phyloP scores from a whole-genome alignment of 2,329 filamentous ascomycete species.

The Diaporthe citrichinensis region DNA sequence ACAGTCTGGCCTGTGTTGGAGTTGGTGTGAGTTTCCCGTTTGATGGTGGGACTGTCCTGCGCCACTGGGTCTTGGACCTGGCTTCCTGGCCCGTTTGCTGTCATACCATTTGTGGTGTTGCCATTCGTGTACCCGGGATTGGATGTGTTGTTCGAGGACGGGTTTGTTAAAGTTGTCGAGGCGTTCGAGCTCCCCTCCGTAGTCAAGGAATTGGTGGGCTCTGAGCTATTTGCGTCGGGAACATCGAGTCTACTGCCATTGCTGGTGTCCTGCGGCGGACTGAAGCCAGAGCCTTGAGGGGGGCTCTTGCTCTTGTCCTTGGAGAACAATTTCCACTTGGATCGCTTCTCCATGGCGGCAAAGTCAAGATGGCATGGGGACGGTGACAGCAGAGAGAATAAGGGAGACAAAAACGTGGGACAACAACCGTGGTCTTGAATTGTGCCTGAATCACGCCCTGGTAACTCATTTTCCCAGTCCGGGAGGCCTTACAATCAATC shows the following conservation, averaged over 20 bases:
- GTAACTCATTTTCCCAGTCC: background rate
- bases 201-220: slow-evolving; percentile 5
- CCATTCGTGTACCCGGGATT: background rate
- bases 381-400: background rate
- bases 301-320: slow-evolving; percentile 30
- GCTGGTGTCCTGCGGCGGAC: background rate
- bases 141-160: slow-evolving; percentile 18
- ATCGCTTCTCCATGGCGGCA: slow-evolving; percentile 22
- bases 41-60: slow-evolving; percentile 8
- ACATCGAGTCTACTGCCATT: background rate
- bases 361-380: background rate
- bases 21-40: slow-evolving; percentile 30
- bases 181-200: slow-evolving; percentile 8
- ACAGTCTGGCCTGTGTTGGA: slow-evolving; percentile 26
- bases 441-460: background rate
- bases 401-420: background rate
- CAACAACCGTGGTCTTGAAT: background rate
- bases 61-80: background rate
- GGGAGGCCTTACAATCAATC: background rate
- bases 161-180: slow-evolving; percentile 4
- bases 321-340: slow-evolving; percentile 24
- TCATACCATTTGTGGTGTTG: background rate
- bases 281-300: background rate
- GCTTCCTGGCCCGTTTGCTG: background rate
- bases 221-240: slow-evolving; percentile 1